Conservation (phyloP, 1,284 basidiomycete genomes). For the Tylopilus sp. region DNA sequence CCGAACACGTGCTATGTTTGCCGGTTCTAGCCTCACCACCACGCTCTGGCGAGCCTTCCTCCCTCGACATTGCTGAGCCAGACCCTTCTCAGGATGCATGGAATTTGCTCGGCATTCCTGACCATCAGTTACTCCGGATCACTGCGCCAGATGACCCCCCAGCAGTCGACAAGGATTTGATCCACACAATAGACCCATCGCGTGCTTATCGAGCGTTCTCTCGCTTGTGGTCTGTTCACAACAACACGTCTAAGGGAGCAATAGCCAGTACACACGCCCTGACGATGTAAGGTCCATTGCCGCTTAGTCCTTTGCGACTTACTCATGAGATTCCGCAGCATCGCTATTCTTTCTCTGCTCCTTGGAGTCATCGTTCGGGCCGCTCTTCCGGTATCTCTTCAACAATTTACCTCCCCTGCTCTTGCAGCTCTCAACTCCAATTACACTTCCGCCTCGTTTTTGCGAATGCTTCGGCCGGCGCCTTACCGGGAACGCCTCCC, state of each 20-base stretch:
- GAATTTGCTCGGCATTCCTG: conserved; percentile 45
- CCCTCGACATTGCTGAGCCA: conserved; percentile 32
- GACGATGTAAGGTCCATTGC: conserved; percentile 48
- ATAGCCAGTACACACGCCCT: conserved; percentile 50
- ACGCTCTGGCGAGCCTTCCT: conserved; percentile 31
- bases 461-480: conserved; percentile 32
- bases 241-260: conserved; percentile 33
- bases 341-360: conserved; percentile 63
- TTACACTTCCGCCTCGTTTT: conserved; percentile 25
- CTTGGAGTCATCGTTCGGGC: conserved; percentile 59
- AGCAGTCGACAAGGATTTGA: conserved; percentile 45
- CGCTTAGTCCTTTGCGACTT: conserved; percentile 8
- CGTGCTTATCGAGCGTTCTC: conserved; percentile 45
- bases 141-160: conserved; percentile 32
- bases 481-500: conserved; percentile 38
- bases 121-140: conserved; percentile 39
- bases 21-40: conserved; percentile 47
- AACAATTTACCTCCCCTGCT: conserved; percentile 21
- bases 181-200: conserved; percentile 41
- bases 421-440: conserved; percentile 11
- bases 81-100: conserved; percentile 44
- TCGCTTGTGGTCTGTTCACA: conserved; percentile 40
- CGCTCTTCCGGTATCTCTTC: conserved; percentile 41
- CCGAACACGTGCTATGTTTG: conserved; percentile 54
- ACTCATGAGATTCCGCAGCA: conserved; percentile 37